Evolutionary conservation across 2,329 filamentous ascomycete genomes (phyloP).

Genomic region (Pseudocercospora fuligena): DNA sequence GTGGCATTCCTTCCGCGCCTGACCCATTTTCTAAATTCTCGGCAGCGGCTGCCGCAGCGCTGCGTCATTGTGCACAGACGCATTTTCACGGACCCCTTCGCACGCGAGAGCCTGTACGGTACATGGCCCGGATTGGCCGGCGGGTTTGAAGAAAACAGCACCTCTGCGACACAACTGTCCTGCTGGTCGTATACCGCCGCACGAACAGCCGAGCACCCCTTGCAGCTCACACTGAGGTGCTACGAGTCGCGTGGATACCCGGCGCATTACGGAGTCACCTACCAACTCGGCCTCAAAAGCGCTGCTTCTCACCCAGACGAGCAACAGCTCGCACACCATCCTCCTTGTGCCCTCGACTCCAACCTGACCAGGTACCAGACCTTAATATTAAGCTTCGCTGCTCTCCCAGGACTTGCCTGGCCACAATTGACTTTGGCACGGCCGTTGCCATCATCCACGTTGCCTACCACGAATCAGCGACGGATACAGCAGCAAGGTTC

Average conservation of each 20-base stretch:
- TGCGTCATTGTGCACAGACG: constrained; percentile 1
- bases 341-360: background rate
- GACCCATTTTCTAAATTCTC: background rate
- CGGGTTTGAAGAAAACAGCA: constrained; percentile 3
- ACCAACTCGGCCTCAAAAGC: background rate
- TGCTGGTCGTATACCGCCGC: constrained; percentile 13
- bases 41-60: background rate
- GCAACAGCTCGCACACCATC: background rate
- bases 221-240: background rate
- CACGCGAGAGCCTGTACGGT: background rate
- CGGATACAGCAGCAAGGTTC: background rate
- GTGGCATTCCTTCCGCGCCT: background rate
- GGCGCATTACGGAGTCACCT: background rate
- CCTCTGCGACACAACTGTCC: constrained; percentile 2
- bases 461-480: constrained; percentile 2
- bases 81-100: background rate
- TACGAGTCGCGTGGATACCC: constrained; percentile 4
- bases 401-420: constrained; percentile 3
- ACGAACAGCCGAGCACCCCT: constrained; percentile 3
- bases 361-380: constrained; percentile 10
- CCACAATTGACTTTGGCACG: constrained; percentile 11
- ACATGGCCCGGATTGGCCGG: constrained; percentile 12
- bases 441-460: constrained; percentile 5
- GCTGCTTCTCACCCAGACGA: background rate
- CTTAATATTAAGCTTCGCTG: constrained; percentile 8